Evolutionary conservation across 164 flowering plant species (phyloP).

Genomic region (Pachysandra terminalis): DNA sequence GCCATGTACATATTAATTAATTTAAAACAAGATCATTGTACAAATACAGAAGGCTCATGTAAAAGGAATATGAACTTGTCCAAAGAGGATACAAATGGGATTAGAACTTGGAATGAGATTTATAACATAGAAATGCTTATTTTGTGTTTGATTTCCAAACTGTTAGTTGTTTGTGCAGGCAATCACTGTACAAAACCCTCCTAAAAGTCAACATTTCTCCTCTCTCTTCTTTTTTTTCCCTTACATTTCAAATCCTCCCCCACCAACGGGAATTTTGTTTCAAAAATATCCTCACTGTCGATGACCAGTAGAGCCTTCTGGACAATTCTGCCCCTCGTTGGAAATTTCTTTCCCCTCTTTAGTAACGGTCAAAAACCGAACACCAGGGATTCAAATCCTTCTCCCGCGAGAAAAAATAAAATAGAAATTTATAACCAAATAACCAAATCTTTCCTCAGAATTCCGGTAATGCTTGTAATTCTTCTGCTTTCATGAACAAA

Average conservation of each 20-base stretch:
- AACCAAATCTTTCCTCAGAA: constrained; percentile 4
- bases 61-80: too few relatives aligned
- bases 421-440: background rate
- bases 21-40: too few relatives aligned
- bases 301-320: background rate
- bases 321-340: background rate
- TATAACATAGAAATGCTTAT: too few relatives aligned
- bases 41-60: too few relatives aligned
- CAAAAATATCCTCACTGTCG: background rate
- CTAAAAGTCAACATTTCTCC: background rate
- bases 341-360: background rate
- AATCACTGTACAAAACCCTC: background rate
- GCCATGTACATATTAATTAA: too few relatives aligned
- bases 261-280: background rate
- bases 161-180: too few relatives aligned
- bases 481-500: constrained; percentile 18
- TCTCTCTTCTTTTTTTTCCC: background rate
- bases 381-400: background rate
- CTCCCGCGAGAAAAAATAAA: background rate
- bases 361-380: constrained; percentile 2
- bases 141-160: too few relatives aligned
- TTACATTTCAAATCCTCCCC: background rate
- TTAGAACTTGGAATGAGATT: too few relatives aligned
- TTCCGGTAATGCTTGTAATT: constrained; percentile 12
- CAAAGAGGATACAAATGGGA: too few relatives aligned